Evolutionary conservation across 2,329 filamentous ascomycete species (phyloP), one percentile per base, ranked within the genome.

Genomic region (Fusarium scirpi): DNA sequence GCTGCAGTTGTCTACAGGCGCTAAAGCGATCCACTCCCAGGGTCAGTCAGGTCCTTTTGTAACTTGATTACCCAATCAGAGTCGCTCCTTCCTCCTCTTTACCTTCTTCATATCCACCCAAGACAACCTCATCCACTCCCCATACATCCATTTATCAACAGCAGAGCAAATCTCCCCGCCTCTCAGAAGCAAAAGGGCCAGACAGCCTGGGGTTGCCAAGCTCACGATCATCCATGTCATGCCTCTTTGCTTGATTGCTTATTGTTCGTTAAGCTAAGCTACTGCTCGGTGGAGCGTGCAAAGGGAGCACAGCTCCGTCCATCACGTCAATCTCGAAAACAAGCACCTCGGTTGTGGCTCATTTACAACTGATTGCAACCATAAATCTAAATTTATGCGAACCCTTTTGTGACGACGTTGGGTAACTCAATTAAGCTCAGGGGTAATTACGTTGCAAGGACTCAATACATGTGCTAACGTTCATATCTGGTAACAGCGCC

Each of bases 11-110:
- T 25, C 61, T 58, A 66, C n/a, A 62, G 60, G 60, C 72, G 72
- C 72, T 74, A 74, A 73, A 72, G 71, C 65, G 64, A 74, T 74
- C 73, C 73, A 75, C 73, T 74, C 69, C 71, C 71, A 67, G 69
- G 67, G 52, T 68, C 49, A 65, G 55, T 65, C 69, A 69, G 72
- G 73, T 69, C 66, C 73, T 75, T 74, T 75, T 75, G 73, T 53
- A 67, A 65, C 51, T 38, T 57, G 54, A 55, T 47, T 3, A 12
- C 13, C 67, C 67, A 70, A 70, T 53, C 49, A 70, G 18, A 43
- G 5, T 13, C 29, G 20, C 12, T 44, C 30, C 27, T 46, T 57
- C 54, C 56, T 58, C 58, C 41, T 53, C 55, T 67, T 40, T 54
- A 54, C 58, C 62, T 56, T 56, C 53, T 48, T 40, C 53, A 63